Evolutionary conservation across 192 early-diverging fungal genomes (phyloP).

Genomic region (Entophlyctis luteolus): DNA sequence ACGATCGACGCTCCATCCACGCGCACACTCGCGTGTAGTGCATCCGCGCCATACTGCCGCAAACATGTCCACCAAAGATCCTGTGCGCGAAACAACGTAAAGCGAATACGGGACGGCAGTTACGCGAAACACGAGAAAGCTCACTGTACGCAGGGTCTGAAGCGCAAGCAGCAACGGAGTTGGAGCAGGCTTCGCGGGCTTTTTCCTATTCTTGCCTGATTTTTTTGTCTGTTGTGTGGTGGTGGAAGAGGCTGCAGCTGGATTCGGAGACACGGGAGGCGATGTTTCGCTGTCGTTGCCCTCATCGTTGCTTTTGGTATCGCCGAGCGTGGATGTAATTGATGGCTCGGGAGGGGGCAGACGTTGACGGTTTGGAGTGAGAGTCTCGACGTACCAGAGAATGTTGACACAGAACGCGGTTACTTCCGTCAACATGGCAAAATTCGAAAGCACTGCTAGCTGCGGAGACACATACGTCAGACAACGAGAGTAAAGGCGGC

Average conservation of each 20-base stretch:
- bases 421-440: conserved; percentile 21
- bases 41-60: conserved; percentile 12
- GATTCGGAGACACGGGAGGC: not conserved
- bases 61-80: not conserved
- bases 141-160: conserved; percentile 11
- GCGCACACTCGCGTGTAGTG: not conserved
- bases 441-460: conserved; percentile 7
- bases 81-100: not conserved
- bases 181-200: not conserved
- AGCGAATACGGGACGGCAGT: conserved; percentile 12
- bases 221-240: not conserved
- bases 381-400: conserved; percentile 22
- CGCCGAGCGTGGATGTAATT: conserved; percentile 9
- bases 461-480: not conserved
- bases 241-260: not conserved
- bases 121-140: conserved; percentile 16
- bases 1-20: conserved; percentile 9
- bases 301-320: not conserved
- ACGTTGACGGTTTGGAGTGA: not conserved
- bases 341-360: not conserved
- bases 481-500: too few relatives aligned
- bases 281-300: not conserved
- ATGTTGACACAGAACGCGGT: conserved; percentile 19
- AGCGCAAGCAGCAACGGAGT: not conserved
- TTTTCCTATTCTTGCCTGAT: not conserved